These are phyloP conservation scores for Corinectria fuckeliana DNA, from an alignment of 2,329 filamentous ascomycete species.

Conservation along the genomic window DNA sequence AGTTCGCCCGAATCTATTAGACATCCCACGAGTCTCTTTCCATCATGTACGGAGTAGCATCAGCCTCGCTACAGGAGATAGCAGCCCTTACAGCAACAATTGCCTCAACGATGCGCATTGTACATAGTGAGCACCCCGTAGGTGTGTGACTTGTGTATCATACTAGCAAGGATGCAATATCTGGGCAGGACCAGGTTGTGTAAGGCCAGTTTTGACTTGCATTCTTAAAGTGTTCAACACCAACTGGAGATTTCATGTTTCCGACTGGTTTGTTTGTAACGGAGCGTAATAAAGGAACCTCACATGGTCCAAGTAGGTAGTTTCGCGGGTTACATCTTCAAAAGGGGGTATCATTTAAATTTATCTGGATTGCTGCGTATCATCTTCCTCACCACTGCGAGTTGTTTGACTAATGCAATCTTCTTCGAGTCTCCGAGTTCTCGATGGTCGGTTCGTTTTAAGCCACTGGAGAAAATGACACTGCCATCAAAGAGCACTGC, in stretches of 20 bases:
- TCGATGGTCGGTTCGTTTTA: constrained; percentile 63
- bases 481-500: constrained; percentile 69
- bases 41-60: not conserved
- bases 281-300: not conserved
- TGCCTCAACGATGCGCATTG: not conserved
- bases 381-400: constrained; percentile 70
- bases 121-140: not conserved
- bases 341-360: constrained; percentile 44
- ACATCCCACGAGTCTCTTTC: not conserved
- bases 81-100: not conserved
- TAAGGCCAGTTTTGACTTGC: not conserved
- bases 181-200: not conserved
- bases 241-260: not conserved
- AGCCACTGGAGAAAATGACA: constrained; percentile 72
- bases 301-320: not conserved
- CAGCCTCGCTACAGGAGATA: not conserved
- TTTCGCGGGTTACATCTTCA: not conserved
- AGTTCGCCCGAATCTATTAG: no score
- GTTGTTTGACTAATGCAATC: constrained; percentile 69
- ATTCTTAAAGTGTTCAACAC: not conserved
- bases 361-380: constrained; percentile 69
- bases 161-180: not conserved
- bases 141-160: not conserved
- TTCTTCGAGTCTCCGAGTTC: constrained; percentile 69
- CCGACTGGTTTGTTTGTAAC: not conserved